Evolutionary conservation across 257 asterid genomes (phyloP).

Genomic region (Solanum rostratum): DNA sequence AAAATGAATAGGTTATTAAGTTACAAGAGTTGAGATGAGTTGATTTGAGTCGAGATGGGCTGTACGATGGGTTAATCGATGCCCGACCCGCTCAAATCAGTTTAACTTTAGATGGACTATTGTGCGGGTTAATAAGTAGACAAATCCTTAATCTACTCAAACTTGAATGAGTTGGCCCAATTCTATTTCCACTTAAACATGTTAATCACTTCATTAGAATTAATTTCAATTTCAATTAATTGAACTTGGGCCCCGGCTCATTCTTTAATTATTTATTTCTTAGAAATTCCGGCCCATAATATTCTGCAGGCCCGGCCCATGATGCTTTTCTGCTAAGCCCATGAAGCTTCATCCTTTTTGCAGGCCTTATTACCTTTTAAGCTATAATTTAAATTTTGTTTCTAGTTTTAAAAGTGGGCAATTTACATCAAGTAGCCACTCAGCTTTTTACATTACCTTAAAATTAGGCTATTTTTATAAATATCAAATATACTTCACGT

Average conservation of each 20-base stretch:
- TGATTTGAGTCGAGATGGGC: background rate
- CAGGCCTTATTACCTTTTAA: too few relatives aligned
- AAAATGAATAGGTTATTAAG: background rate
- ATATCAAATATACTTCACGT: too few relatives aligned
- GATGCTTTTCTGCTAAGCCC: background rate
- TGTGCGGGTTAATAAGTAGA: background rate
- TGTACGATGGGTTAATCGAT: background rate
- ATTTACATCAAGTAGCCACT: too few relatives aligned
- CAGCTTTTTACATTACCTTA: too few relatives aligned
- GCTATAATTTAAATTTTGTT: too few relatives aligned
- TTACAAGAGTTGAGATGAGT: background rate
- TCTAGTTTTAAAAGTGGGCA: too few relatives aligned
- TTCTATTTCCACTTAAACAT: background rate
- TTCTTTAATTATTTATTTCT: background rate
- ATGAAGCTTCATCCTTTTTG: background rate
- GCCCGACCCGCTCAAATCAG: background rate
- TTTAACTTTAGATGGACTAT: background rate
- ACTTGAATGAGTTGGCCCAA: background rate
- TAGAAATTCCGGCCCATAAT: background rate
- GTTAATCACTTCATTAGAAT: too few relatives aligned
- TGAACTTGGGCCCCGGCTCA: background rate
- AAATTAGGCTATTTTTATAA: too few relatives aligned
- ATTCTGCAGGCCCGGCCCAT: background rate
- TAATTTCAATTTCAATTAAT: background rate
- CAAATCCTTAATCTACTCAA: background rate